Conservation (phyloP, 2,329 filamentous ascomycete genomes). For the Aureobasidium sp. region DNA sequence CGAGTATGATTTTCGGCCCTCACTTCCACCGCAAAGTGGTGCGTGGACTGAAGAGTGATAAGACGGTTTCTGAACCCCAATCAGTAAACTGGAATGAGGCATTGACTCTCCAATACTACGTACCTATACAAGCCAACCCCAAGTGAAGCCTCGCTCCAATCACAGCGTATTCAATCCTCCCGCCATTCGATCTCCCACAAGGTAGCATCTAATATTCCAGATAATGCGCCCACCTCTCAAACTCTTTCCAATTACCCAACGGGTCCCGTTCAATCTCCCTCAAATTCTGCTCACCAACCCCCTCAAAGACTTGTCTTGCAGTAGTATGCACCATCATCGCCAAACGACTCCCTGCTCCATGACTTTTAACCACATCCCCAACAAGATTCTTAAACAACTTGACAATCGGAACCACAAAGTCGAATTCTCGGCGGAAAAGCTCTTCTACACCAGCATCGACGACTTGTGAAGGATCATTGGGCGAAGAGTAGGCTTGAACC, state of each 20-base stretch:
- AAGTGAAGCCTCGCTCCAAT: too few relatives aligned
- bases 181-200: neutral
- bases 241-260: neutral
- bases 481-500: constrained; percentile 20
- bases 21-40: too few relatives aligned
- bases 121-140: neutral
- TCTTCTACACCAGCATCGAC: neutral
- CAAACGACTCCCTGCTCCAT: constrained; percentile 2
- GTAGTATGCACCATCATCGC: neutral
- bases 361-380: constrained; percentile 11
- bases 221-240: neutral
- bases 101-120: too few relatives aligned
- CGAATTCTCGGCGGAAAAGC: constrained; percentile 2
- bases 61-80: too few relatives aligned
- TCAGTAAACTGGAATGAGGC: too few relatives aligned
- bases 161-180: neutral
- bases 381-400: constrained; percentile 7
- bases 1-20: too few relatives aligned
- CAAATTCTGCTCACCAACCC: neutral
- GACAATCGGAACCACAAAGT: constrained; percentile 13
- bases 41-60: too few relatives aligned
- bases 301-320: neutral
- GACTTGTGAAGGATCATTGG: neutral
- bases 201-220: neutral
- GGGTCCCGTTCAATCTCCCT: neutral